Conservation (phyloP, 208 protist species). For the Crithidia sp. region DNA sequence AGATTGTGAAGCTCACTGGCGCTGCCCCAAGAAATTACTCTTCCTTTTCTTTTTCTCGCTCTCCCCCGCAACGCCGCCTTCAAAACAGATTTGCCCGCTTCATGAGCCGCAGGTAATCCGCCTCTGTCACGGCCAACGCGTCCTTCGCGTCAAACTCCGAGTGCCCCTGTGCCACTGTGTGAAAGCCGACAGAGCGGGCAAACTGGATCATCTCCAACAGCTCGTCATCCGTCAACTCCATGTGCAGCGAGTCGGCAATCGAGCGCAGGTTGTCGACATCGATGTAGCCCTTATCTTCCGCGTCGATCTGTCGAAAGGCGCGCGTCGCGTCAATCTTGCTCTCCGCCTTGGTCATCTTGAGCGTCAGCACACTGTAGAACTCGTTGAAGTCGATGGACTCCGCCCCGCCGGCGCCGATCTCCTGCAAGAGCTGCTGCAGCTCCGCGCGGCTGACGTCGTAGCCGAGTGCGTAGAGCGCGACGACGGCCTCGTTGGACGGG, state of each 20-base stretch:
- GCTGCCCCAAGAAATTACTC: not conserved
- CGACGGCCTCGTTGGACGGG: slow-evolving; percentile 87
- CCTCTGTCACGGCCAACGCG: slow-evolving; percentile 81
- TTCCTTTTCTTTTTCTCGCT: not conserved
- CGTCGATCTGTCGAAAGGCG: slow-evolving; percentile 94
- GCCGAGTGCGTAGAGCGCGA: slow-evolving; percentile 94
- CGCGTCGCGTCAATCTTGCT: slow-evolving; percentile 85
- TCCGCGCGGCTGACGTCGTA: slow-evolving; percentile 93
- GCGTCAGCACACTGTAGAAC: slow-evolving; percentile 85
- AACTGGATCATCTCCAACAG: slow-evolving; percentile 97
- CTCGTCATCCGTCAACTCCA: slow-evolving; percentile 97
- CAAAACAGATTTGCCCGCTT: slow-evolving; percentile 93
- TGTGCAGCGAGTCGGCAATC: slow-evolving; percentile 90
- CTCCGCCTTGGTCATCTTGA: slow-evolving; percentile 87
- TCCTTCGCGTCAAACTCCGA: slow-evolving; percentile 73
- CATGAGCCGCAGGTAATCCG: slow-evolving; percentile 97
- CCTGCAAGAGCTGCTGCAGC: slow-evolving; percentile 77
- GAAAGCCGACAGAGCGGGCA: slow-evolving; percentile 67
- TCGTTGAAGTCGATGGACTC: slow-evolving; percentile 92
- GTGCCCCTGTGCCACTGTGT: slow-evolving; percentile 31
- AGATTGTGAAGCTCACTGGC: no score
- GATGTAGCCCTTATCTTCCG: slow-evolving; percentile 93
- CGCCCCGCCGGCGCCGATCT: slow-evolving; percentile 63
- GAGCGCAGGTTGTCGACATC: slow-evolving; percentile 95
- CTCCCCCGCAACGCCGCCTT: not conserved